Evolutionary conservation across 805 yeast genomes (phyloP), one percentile per base, ranked within the genome.

Genomic region (Schwanniomyces polymorphus): DNA sequence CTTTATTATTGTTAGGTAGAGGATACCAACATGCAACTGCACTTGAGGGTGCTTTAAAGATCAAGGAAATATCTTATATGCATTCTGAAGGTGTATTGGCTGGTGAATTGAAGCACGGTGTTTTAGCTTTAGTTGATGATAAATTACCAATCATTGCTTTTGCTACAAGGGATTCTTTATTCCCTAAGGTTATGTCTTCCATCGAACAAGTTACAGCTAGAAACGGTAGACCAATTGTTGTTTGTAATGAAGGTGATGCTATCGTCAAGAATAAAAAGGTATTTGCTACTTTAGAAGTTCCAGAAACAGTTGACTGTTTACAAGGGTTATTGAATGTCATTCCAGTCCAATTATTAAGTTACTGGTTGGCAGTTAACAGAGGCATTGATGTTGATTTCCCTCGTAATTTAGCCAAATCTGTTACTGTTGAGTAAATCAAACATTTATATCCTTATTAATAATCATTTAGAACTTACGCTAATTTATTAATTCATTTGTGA

Each of bases 21-120:
- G 99, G 99, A 45, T 91, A 88, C 74, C 99, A 94, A 74, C 86
- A 80, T 68, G 99, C 99, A 11, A 85, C 97, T 53, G 98, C 99
- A 21, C 79, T 94, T 60, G 99, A 94, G 74, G 99, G 99, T 65
- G 99, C 99, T 10, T 81, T 94, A 63, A 94, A 94, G 75, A 92
- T 94, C 67, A 94, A 94, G 75, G 99, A 94, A 72, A 94, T 94
- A 53, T 92, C 98, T 2, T 94, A 94, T 70, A 94, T 94, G 90
- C 99, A 94, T 69, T 90, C 97, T 17, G 99, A 94, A 75, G 99
- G 99, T 76, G 97, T 94, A 45, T 83, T 94, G 55, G 99, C 99
- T 18, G 99, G 99, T 68, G 99, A 94, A 74, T 83, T 94, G 72
- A 94, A 94, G 71, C 99, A 94, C 66, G 99, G 99, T 73, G 97